A percentile compares a stretch with the other conserved stretches of the same genome.
These are phyloP conservation scores for Bryoglossum gracile DNA, from an alignment of 495 filamentous ascomycete species.

Conservation along the genomic window DNA sequence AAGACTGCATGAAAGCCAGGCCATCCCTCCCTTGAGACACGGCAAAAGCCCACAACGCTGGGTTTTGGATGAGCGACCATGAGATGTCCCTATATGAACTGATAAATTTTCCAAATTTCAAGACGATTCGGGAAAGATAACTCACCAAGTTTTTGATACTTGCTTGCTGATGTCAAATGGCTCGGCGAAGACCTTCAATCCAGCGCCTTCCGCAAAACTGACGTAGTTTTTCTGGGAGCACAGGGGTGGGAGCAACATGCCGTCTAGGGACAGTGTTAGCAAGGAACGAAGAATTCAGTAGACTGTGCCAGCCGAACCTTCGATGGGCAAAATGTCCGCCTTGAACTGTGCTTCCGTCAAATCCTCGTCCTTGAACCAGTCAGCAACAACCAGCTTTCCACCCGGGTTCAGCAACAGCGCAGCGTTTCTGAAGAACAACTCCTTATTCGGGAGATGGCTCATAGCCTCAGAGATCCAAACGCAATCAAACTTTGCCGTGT, in stretches of 20 bases:
- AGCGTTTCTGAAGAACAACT: conserved; percentile 46
- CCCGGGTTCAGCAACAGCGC: conserved; percentile 32
- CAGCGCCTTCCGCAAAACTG: conserved; percentile 36
- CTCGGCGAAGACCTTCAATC: conserved; percentile 32
- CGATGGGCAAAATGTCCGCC: conserved; percentile 48
- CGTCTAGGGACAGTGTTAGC: conserved; percentile 30
- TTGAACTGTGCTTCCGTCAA: conserved; percentile 36
- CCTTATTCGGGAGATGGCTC: conserved; percentile 50
- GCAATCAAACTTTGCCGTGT: conserved; percentile 35
- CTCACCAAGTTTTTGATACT: conserved; percentile 52
- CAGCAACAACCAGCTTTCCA: conserved; percentile 46
- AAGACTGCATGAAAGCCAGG: conserved; percentile 50
- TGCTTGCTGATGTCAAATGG: conserved; percentile 50
- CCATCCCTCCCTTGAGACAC: conserved; percentile 50
- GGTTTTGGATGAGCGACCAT: conserved; percentile 48
- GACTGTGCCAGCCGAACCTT: no score
- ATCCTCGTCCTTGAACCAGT: conserved; percentile 47
- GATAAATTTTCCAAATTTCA: not conserved
- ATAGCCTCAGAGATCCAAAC: conserved; percentile 55
- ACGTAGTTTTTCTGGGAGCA: conserved; percentile 44
- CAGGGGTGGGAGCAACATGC: conserved; percentile 48
- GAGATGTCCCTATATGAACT: conserved; percentile 47
- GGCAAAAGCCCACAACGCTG: conserved; percentile 50
- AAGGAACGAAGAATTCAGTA: no score
- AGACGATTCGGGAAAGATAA: conserved; percentile 5